Percentiles rank a stretch among this genome's conserved stretches.
Conservation (phyloP, 1,139 yeast species). For the Torulaspora globosa region DNA sequence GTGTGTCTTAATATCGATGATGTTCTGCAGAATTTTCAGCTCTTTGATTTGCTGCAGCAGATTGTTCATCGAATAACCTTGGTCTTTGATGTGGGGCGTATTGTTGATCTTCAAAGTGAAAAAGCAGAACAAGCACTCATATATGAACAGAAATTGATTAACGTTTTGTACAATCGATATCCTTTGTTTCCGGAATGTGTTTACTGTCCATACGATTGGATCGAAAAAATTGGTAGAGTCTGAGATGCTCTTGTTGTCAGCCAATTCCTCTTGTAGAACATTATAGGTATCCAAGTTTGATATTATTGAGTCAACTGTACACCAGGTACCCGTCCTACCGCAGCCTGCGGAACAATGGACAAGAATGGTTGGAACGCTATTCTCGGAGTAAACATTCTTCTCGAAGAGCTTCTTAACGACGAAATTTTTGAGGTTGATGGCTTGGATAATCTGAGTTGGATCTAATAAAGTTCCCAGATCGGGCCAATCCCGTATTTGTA, state of each 20-base stretch:
- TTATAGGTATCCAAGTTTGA: slow-evolving; percentile 32
- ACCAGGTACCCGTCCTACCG: slow-evolving; percentile 85
- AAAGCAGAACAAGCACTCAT: slow-evolving; percentile 47
- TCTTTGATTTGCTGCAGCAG: slow-evolving; percentile 8
- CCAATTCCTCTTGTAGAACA: slow-evolving; percentile 18
- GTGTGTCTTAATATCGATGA: slow-evolving; percentile 8
- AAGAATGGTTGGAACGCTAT: slow-evolving; percentile 44
- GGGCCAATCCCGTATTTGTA: slow-evolving; percentile 75
- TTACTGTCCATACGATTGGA: slow-evolving; percentile 45
- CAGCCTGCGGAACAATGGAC: slow-evolving; percentile 92
- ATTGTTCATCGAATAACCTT: slow-evolving; percentile 8
- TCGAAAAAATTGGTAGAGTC: slow-evolving; percentile 38
- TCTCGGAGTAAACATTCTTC: slow-evolving; percentile 25
- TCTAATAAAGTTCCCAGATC: slow-evolving; percentile 57
- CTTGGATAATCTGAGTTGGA: slow-evolving; percentile 36
- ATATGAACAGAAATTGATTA: slow-evolving; percentile 69
- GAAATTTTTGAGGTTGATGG: slow-evolving; percentile 34
- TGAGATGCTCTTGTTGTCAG: background rate
- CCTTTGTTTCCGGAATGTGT: slow-evolving; percentile 65
- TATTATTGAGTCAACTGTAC: slow-evolving; percentile 57
- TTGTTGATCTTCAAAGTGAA: slow-evolving; percentile 27
- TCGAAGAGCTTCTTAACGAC: slow-evolving; percentile 25
- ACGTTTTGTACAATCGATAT: slow-evolving; percentile 82
- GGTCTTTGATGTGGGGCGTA: slow-evolving; percentile 3
- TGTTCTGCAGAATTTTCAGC: slow-evolving; percentile 7